These are phyloP conservation scores for Agapanthus africanus DNA, from an alignment of 106 monocot genomes.

Conservation along the genomic window DNA sequence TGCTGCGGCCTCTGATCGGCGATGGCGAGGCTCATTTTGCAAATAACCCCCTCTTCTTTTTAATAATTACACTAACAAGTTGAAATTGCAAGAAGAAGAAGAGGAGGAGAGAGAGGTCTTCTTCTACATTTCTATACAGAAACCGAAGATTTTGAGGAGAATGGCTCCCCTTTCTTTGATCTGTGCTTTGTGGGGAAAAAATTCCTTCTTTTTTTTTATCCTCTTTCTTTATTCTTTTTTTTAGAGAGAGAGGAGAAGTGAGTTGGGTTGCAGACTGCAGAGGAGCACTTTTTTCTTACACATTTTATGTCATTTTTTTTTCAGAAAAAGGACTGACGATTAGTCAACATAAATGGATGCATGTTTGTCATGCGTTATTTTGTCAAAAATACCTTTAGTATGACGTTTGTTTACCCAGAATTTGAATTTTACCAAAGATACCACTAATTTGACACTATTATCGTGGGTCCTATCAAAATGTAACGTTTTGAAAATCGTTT, in stretches of 20 bases:
- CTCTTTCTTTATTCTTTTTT: no score
- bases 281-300: background rate
- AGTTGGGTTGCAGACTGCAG: background rate
- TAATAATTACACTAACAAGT: no score
- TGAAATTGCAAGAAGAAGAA: no score
- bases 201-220: no score
- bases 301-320: background rate
- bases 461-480: no score
- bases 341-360: background rate
- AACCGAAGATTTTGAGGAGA: background rate
- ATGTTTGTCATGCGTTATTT: background rate
- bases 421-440: no score
- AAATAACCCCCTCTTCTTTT: background rate
- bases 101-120: no score
- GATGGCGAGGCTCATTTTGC: constrained; percentile 36
- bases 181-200: background rate
- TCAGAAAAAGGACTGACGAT: background rate
- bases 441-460: no score
- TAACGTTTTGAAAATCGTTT: no score
- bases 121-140: background rate
- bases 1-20: constrained; percentile 42
- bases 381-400: no score
- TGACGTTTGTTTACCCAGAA: no score
- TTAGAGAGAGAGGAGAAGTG: background rate
- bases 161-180: background rate